Evolutionary conservation across 2,329 filamentous ascomycete genomes (phyloP), one percentile per base, ranked within the genome.

Genomic region (Tolypocladium ovalisporum): DNA sequence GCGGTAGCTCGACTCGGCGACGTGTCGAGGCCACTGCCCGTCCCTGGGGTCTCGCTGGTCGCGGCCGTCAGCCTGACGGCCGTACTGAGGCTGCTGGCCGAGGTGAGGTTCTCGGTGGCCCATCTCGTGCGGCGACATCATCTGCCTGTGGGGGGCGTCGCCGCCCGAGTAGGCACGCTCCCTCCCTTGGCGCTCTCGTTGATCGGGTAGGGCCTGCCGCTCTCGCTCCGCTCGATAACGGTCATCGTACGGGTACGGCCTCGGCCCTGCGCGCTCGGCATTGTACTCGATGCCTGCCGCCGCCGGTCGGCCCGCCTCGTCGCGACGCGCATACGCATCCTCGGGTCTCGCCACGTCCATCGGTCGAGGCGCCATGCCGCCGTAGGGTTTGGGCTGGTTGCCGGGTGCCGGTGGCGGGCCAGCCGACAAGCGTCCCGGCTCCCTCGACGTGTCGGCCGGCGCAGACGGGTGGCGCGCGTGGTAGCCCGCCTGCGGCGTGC

Each of bases 401-500:
- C 70, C 79, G 0, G 79, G 78, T 51, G 79, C 72, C 2, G 78
- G 73, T 27, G 77, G 79, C 17, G 77, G 73, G 4, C 71, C 71
- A 17, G 70, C 64, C 17, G 72, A 65, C 64, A 75, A 64, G 29
- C 74, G 70, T 9, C 66, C 67, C 12, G 70, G 65, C 12, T 77
- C 74, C 59, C 75, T 68, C 42, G 65, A 69, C 61, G 65, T 76
- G 27, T 85, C 82, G 17, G 70, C 69, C 6, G 73, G 72, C 17
- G 75, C 70, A 44, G 78, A 79, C 1, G 77, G 76, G 4, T 76
- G 78, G 40, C 80, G 75, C 51, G 76, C 76, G 52, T 75, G 70
- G 62, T 82, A 86, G 13, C 74, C 70, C 56, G 51, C 54, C 22
- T 83, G 81, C 1, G 84, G 82, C 2, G 83, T 86, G 37, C 79